Evolutionary conservation across 176 grass and related monocot species (phyloP).

Genomic region (Tuctoria greenei): DNA sequence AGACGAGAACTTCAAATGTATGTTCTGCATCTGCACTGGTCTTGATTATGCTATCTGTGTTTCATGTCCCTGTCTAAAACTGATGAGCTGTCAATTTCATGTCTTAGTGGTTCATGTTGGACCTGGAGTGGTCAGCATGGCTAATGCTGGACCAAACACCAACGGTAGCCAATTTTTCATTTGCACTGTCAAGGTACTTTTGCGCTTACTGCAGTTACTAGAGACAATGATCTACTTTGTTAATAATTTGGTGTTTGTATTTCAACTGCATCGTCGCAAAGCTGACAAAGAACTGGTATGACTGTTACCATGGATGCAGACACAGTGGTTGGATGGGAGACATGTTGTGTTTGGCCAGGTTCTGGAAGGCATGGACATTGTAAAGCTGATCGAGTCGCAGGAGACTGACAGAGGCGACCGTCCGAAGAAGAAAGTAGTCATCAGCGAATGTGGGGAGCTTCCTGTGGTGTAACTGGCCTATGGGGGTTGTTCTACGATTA

Average conservation of each 20-base stretch:
- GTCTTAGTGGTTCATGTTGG: conserved; percentile 74
- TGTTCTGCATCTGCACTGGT: conserved; percentile 5
- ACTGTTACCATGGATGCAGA: conserved; percentile 43
- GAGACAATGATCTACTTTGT: not conserved
- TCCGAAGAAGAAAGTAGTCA: conserved; percentile 80
- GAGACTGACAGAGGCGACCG: conserved; percentile 91
- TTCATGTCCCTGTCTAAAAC: not conserved
- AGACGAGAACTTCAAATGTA: conserved; percentile 96
- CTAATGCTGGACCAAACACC: conserved; percentile 93
- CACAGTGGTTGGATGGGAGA: conserved; percentile 82
- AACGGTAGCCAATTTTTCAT: conserved; percentile 98
- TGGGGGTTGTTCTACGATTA: not conserved
- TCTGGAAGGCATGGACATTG: conserved; percentile 83
- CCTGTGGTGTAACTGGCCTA: conserved; percentile 77
- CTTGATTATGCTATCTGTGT: not conserved
- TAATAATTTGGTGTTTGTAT: no score
- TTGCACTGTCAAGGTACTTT: conserved; percentile 79
- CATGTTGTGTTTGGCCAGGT: conserved; percentile 91
- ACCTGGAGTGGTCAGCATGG: conserved; percentile 90
- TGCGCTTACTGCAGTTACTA: not conserved
- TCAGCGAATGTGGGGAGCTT: conserved; percentile 81
- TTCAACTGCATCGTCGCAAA: no score
- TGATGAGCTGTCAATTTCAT: not conserved
- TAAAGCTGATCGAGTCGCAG: conserved; percentile 61
- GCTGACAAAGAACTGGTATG: no score